Evolutionary conservation across 495 filamentous ascomycete species (phyloP), one percentile per base, ranked within the genome.

Genomic region (Evansstolkia leycettana): DNA sequence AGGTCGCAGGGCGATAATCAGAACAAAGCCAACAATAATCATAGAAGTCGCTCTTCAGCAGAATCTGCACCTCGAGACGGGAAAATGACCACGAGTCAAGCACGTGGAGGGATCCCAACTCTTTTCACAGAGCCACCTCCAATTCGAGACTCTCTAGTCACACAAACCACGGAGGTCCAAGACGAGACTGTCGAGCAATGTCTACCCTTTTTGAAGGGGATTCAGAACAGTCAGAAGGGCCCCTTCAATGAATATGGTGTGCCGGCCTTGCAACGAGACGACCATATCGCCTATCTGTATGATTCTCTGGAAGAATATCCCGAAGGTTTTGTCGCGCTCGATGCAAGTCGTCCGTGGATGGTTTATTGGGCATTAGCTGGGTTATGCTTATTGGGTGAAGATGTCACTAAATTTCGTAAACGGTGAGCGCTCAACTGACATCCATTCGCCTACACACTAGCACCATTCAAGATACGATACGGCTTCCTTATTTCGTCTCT

Each of bases 271-370:
- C 63, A 75, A 33, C 76, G 81, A 7, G 64, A 74, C 38, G 58
- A 67, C 25, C 90, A 98, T 62, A 64, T 82, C 41, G 56, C 40
- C n/a, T 98, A 89, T 51, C 66, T 94, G 15, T 78, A 77, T 33
- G 62, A 71, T 27, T 63, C 68, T 17, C 61, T 98, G 12, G 67
- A 67, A 26, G 54, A 62, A 12, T 75, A 90, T 37, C 83, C 86
- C 0, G 52, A 65, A 2, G 55, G 58, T 8, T 90, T 79, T 45
- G 73, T 79, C 14, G 60, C 60, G 1, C 67, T 82, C 33, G 90
- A 98, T 62, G 78, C 90, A 11, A 82, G 77, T 46, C 67, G 90
- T 31, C 85, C 90, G 1, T 98, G 90, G 90, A 70, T 94, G 46
- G 59, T 90, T 42, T 96, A 96, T 58, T 98, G 90, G 90, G 78